Percentiles rank a stretch among this genome's conserved stretches.
These are phyloP conservation scores for Globisporangium uncinulatum DNA, from an alignment of 352 stramenopile species.

Conservation along the genomic window DNA sequence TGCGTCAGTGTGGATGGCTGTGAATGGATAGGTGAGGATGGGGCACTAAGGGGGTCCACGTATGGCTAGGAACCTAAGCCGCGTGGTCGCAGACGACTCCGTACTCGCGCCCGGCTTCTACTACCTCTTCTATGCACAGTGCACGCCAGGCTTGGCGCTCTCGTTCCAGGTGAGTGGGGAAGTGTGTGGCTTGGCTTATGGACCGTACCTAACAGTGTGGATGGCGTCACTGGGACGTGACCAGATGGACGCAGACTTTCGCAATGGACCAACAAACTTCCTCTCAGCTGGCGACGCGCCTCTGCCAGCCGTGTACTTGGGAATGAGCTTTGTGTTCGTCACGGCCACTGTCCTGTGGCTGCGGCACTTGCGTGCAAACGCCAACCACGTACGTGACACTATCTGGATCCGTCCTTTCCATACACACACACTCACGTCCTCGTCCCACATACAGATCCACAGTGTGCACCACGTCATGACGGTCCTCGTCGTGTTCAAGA, in stretches of 20 bases:
- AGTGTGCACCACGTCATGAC: constrained; percentile 96
- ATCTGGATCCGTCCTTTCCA: background rate
- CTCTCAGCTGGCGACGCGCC: constrained; percentile 78
- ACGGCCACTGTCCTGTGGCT: constrained; percentile 51
- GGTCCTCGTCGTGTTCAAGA: constrained; percentile 91
- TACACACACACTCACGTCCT: background rate
- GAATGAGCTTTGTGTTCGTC: constrained; percentile 72
- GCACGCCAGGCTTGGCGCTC: constrained; percentile 59
- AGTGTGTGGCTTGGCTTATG: no score
- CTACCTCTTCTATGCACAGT: constrained; percentile 86
- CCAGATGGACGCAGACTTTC: constrained; percentile 83
- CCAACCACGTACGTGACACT: constrained; percentile 53
- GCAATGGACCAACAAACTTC: constrained; percentile 77
- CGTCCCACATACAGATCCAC: constrained; percentile 77
- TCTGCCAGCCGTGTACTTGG: constrained; percentile 83
- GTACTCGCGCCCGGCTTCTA: constrained; percentile 67
- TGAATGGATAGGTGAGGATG: no score
- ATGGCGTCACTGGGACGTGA: no score
- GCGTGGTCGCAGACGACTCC: constrained; percentile 21
- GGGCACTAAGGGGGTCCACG: no score
- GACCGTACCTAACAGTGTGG: no score
- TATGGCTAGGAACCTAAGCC: constrained; percentile 29
- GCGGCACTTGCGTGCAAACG: constrained; percentile 49
- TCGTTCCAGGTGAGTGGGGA: constrained; percentile 85
- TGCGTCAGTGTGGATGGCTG: no score